These are phyloP conservation scores for Pinus tabuliformis DNA, from an alignment of 75 land plant genomes.

Conservation along the genomic window DNA sequence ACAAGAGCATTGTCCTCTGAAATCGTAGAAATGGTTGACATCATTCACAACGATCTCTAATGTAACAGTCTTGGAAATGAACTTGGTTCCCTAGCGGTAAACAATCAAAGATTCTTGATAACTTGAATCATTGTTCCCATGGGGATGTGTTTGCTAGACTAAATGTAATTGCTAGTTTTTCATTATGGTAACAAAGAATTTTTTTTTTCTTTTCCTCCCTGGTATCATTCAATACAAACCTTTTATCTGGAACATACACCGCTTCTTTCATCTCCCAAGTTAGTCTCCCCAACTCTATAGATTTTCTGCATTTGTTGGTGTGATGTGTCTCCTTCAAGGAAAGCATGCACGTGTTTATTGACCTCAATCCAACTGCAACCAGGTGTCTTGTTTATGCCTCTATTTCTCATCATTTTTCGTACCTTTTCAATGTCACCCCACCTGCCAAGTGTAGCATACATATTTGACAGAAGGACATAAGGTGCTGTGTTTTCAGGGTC, in stretches of 20 bases:
- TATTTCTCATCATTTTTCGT: slow-evolving; percentile 26
- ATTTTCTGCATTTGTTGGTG: neutral
- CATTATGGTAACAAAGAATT: neutral
- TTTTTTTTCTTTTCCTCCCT: neutral
- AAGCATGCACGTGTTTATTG: slow-evolving; percentile 13
- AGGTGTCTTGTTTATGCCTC: slow-evolving; percentile 26
- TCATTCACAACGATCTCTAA: neutral
- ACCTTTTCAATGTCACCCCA: slow-evolving; percentile 38
- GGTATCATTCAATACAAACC: neutral
- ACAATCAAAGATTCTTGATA: neutral
- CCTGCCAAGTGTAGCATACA: slow-evolving; percentile 40
- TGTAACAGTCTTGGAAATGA: neutral
- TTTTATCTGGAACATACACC: neutral
- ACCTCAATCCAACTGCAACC: slow-evolving; percentile 36
- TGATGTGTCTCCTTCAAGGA: slow-evolving; percentile 25
- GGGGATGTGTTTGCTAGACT: neutral
- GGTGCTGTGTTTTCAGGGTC: slow-evolving; percentile 50
- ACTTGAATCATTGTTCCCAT: neutral
- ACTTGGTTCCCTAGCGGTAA: neutral
- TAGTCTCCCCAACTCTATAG: neutral
- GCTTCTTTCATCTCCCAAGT: neutral
- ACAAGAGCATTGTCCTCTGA: neutral
- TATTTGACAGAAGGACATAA: slow-evolving; percentile 58
- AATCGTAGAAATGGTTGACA: neutral
- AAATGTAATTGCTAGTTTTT: neutral